These are phyloP conservation scores for Simmondsia chinensis DNA, from an alignment of 148 eudicot species.

Conservation along the genomic window DNA sequence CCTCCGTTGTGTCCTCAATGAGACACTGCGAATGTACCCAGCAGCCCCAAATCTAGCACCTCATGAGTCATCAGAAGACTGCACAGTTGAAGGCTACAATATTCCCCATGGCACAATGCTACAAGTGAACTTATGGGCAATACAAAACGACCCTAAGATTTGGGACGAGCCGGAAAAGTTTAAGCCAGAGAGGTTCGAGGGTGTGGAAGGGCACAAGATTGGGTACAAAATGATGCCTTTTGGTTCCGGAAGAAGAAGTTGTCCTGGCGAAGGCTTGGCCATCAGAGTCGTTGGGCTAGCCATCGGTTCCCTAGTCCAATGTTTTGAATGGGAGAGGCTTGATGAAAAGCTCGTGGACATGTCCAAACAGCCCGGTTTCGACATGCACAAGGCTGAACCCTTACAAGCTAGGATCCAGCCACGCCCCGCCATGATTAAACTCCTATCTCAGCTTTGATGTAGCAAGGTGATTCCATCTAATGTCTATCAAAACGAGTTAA, in stretches of 20 bases:
- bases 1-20: conserved; percentile 10
- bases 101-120: conserved; percentile 16
- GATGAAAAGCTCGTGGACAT: conserved; percentile 12
- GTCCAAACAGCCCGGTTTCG: conserved; percentile 9
- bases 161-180: conserved; percentile 23
- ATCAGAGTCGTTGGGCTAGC: conserved; percentile 13
- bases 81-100: conserved; percentile 3
- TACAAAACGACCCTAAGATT: conserved; percentile 23
- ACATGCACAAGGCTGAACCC: conserved; percentile 13
- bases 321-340: conserved; percentile 25
- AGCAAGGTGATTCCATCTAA: too few relatives aligned
- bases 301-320: conserved; percentile 20
- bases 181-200: conserved; percentile 27
- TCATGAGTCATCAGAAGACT: conserved; percentile 12
- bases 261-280: conserved; percentile 26
- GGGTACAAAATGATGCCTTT: conserved; percentile 27
- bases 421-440: conserved; percentile 2
- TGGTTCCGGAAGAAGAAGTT: conserved; percentile 28
- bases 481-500: too few relatives aligned
- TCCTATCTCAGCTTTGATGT: conserved; percentile 8
- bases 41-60: conserved; percentile 13
- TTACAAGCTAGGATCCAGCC: conserved; percentile 11
- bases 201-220: conserved; percentile 11
- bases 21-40: conserved; percentile 18
- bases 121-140: conserved; percentile 13